Evolutionary conservation across 139 green algal species (phyloP).

Genomic region (Picochlorum sp.): DNA sequence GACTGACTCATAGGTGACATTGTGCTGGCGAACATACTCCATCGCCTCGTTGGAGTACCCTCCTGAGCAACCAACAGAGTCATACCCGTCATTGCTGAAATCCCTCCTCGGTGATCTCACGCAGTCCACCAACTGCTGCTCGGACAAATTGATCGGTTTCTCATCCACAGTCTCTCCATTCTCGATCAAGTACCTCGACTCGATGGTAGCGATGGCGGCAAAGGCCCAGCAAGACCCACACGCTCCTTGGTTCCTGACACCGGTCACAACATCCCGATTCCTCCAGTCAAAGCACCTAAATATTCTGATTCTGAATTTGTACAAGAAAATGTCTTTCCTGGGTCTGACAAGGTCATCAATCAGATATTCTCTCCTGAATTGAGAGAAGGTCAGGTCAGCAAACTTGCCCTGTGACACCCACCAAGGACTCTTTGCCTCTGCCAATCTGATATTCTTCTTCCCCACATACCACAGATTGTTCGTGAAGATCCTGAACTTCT

Average conservation of each 20-base stretch:
- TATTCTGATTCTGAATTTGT: background rate
- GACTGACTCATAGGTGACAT: background rate
- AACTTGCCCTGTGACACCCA: background rate
- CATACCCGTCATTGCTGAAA: background rate
- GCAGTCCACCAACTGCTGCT: conserved; percentile 19
- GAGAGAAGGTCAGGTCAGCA: background rate
- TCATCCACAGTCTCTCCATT: background rate
- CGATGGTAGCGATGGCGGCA: conserved; percentile 10
- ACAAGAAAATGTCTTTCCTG: background rate
- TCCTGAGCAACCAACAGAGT: background rate
- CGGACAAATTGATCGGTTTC: conserved; percentile 3
- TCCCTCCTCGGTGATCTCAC: background rate
- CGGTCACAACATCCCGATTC: background rate
- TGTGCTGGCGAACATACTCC: conserved; percentile 2
- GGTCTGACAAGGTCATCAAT: background rate
- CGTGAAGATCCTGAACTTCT: background rate
- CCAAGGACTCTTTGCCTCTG: background rate
- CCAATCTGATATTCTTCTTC: background rate
- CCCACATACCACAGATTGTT: background rate
- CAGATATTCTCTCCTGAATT: background rate
- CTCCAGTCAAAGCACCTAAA: background rate
- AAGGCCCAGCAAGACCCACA: conserved; percentile 28
- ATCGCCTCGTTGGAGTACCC: conserved; percentile 1
- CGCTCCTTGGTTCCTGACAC: background rate
- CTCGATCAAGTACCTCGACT: conserved; percentile 18